Evolutionary conservation across 2,329 filamentous ascomycete genomes (phyloP).

Genomic region (Aureobasidium namibiae): DNA sequence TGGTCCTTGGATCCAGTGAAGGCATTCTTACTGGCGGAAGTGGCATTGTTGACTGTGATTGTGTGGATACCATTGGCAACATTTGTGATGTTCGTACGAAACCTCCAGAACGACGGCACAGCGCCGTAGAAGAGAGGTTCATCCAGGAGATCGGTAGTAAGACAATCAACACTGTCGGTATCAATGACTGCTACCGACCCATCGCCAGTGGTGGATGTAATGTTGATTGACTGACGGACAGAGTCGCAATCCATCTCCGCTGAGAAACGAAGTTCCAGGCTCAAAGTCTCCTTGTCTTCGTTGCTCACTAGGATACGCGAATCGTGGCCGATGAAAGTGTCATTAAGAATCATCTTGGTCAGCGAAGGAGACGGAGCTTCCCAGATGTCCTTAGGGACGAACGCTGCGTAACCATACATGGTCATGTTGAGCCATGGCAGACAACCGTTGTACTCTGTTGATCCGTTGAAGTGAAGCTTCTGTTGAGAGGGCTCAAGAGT

Average conservation of each 20-base stretch:
- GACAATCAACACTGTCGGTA: slow-evolving; percentile 38
- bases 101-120: slow-evolving; percentile 47
- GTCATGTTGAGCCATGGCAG: slow-evolving; percentile 44
- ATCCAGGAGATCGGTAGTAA: slow-evolving; percentile 27
- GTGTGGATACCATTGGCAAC: slow-evolving; percentile 55
- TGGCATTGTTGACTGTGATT: slow-evolving; percentile 49
- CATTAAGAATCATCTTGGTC: slow-evolving; percentile 47
- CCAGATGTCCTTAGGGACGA: slow-evolving; percentile 47
- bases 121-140: slow-evolving; percentile 38
- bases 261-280: slow-evolving; percentile 52
- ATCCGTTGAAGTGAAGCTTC: slow-evolving; percentile 42
- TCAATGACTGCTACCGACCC: slow-evolving; percentile 39
- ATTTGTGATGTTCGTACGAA: slow-evolving; percentile 44
- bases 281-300: slow-evolving; percentile 34
- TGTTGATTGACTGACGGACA: slow-evolving; percentile 41
- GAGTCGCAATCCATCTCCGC: slow-evolving; percentile 53
- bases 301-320: slow-evolving; percentile 44
- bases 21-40: slow-evolving; percentile 30
- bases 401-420: slow-evolving; percentile 52
- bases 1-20: slow-evolving; percentile 48
- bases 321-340: slow-evolving; percentile 44
- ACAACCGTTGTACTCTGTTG: slow-evolving; percentile 47
- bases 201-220: slow-evolving; percentile 46
- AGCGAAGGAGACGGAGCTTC: slow-evolving; percentile 47
- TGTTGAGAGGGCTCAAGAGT: slow-evolving; percentile 39